Evolutionary conservation across 441 rosid genomes (phyloP).

Genomic region (Theobroma grandiflorum): DNA sequence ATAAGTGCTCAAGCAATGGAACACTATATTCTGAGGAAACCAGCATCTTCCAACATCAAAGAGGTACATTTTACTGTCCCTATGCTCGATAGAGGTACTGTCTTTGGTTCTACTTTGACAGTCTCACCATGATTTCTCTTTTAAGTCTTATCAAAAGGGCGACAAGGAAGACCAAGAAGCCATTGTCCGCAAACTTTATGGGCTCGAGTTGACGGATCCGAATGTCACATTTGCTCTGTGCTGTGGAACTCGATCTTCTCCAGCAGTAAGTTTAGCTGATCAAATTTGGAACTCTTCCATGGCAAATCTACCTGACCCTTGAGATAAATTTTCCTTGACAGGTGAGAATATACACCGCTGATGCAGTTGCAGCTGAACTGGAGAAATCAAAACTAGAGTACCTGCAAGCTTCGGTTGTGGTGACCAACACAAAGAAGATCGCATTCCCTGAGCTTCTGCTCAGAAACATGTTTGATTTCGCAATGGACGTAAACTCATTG

Average conservation of each 20-base stretch:
- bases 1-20: slow-evolving; percentile 86
- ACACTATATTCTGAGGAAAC: slow-evolving; percentile 72
- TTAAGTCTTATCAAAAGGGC: slow-evolving; percentile 38
- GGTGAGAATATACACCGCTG: slow-evolving; percentile 90
- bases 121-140: too few species aligned
- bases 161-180: slow-evolving; percentile 67
- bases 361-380: slow-evolving; percentile 66
- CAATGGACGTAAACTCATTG: slow-evolving; percentile 58
- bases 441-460: slow-evolving; percentile 79
- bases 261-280: slow-evolving; percentile 64
- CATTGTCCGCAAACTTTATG: slow-evolving; percentile 65
- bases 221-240: slow-evolving; percentile 86
- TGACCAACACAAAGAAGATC: slow-evolving; percentile 66
- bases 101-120: background rate
- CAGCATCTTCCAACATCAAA: slow-evolving; percentile 48
- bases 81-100: background rate
- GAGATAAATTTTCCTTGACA: slow-evolving; percentile 28
- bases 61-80: slow-evolving; percentile 46
- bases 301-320: background rate
- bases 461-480: slow-evolving; percentile 64
- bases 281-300: background rate
- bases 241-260: slow-evolving; percentile 93
- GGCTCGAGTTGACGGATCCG: slow-evolving; percentile 66
- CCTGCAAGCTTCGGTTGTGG: slow-evolving; percentile 80
- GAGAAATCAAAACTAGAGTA: slow-evolving; percentile 91